Conservation (phyloP, 352 stramenopile genomes). For the Phytophthora megakarya region DNA sequence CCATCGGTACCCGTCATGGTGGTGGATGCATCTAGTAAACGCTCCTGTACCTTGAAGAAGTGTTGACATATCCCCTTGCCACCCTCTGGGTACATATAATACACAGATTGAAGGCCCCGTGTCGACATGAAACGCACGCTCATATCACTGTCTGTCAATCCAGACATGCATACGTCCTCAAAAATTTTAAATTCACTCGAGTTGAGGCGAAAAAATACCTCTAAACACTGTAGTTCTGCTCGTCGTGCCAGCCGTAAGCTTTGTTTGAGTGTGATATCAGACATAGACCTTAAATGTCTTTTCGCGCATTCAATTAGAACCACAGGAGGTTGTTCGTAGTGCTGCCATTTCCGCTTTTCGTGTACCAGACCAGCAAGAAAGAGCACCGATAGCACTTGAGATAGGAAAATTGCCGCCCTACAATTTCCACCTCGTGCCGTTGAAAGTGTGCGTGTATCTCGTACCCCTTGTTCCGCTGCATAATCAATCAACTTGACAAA, state of each 20-base stretch:
- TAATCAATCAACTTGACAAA: constrained; percentile 61
- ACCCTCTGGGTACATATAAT: constrained; percentile 85
- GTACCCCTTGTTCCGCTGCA: constrained; percentile 49
- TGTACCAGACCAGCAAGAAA: constrained; percentile 52
- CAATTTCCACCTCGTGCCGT: constrained; percentile 34
- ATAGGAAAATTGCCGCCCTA: constrained; percentile 51
- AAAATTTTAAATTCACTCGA: constrained; percentile 58
- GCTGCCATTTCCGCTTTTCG: constrained; percentile 55
- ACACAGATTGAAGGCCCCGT: constrained; percentile 63
- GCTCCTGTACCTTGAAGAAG: constrained; percentile 41
- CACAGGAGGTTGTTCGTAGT: constrained; percentile 58
- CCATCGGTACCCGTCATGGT: background rate
- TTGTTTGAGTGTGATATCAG: constrained; percentile 16
- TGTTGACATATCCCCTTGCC: constrained; percentile 60
- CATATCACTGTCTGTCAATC: constrained; percentile 57
- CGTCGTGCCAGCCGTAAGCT: constrained; percentile 38
- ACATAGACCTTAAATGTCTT: constrained; percentile 38
- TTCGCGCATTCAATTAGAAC: constrained; percentile 50
- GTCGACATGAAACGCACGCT: constrained; percentile 58
- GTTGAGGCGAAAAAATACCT: constrained; percentile 74
- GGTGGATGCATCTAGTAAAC: constrained; percentile 32
- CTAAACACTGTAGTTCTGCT: constrained; percentile 54
- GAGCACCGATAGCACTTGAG: constrained; percentile 55
- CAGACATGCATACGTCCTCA: constrained; percentile 49
- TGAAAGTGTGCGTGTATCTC: constrained; percentile 25